phyloP scores from a whole-genome alignment of 1,284 basidiomycete genomes.

The Sanghuangporus weigelae region DNA sequence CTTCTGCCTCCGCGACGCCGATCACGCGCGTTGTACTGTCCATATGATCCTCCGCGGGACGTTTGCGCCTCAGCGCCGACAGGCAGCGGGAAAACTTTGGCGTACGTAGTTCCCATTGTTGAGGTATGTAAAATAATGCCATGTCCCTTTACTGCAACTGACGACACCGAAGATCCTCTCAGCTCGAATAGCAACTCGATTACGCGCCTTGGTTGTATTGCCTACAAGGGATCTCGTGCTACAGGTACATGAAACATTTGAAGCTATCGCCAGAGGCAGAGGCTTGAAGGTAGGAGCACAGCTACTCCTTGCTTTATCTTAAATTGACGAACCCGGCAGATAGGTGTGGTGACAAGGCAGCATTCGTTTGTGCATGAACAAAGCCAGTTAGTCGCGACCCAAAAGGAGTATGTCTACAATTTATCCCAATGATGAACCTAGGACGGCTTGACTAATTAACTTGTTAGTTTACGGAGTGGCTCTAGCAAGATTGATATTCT shows the following conservation, averaged over 20 bases:
- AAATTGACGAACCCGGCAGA: conserved; percentile 36
- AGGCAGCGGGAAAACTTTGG: conserved; percentile 94
- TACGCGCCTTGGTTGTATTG: conserved; percentile 89
- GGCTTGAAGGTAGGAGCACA: conserved; percentile 66
- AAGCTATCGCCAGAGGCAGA: conserved; percentile 78
- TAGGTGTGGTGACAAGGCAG: conserved; percentile 77
- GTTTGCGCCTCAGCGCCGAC: conserved; percentile 97
- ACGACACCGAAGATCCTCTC: conserved; percentile 54
- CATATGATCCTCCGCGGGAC: conserved; percentile 71
- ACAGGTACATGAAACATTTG: conserved; percentile 91
- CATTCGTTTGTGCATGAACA: conserved; percentile 84
- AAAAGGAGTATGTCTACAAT: conserved; percentile 35
- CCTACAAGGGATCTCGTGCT: conserved; percentile 94
- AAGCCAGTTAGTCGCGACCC: conserved; percentile 58
- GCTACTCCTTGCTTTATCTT: not conserved
- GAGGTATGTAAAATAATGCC: conserved; percentile 48
- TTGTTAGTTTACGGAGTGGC: conserved; percentile 58
- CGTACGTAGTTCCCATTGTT: conserved; percentile 89
- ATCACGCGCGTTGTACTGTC: conserved; percentile 58
- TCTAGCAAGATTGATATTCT: conserved; percentile 90
- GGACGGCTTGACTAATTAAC: not conserved
- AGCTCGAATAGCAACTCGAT: conserved; percentile 67
- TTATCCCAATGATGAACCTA: conserved; percentile 2
- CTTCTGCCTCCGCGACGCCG: conserved; percentile 45
- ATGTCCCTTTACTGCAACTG: conserved; percentile 9